A percentile compares a stretch with the other conserved stretches of the same genome.
Evolutionary conservation across 2,329 filamentous ascomycete species (phyloP).

Genomic region (Corniculantispora saksenae): DNA sequence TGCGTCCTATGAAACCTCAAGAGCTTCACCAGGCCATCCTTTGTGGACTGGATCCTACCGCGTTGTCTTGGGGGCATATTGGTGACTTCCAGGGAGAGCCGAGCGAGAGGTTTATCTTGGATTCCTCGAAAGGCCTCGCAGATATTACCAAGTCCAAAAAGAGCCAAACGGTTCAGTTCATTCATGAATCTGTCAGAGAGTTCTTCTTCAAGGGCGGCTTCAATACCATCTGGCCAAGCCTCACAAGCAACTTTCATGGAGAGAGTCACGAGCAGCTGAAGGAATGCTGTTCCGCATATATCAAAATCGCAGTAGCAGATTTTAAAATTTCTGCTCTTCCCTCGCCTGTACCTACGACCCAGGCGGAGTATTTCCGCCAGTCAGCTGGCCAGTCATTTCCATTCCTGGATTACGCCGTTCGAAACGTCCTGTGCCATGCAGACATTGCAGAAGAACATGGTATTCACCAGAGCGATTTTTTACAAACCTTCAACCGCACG

Average conservation of each 20-base stretch:
- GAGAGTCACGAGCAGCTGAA: conserved; percentile 23
- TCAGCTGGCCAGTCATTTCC: conserved; percentile 11
- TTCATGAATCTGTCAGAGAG: conserved; percentile 53
- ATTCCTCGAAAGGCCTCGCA: conserved; percentile 47
- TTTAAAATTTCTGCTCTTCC: neutral
- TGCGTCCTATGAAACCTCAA: conserved; percentile 39
- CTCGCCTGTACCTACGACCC: too few relatives aligned
- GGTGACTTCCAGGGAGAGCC: too few relatives aligned
- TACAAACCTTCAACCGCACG: neutral
- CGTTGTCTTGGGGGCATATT: too few relatives aligned
- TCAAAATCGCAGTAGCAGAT: neutral
- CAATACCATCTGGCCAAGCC: neutral
- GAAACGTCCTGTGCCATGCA: conserved; percentile 23
- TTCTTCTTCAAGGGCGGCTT: conserved; percentile 42
- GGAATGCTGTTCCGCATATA: conserved; percentile 17
- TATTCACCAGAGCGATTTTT: neutral
- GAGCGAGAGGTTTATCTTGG: conserved; percentile 37
- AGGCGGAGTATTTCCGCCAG: neutral
- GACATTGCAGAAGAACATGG: conserved; percentile 8
- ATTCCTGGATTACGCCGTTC: conserved; percentile 22
- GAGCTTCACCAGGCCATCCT: conserved; percentile 43
- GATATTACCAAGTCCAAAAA: conserved; percentile 34
- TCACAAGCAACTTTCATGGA: neutral
- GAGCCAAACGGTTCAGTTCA: conserved; percentile 40
- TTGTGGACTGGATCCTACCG: neutral